Evolutionary conservation across 2,329 filamentous ascomycete species (phyloP).

Genomic region (Rutstroemia sp.): DNA sequence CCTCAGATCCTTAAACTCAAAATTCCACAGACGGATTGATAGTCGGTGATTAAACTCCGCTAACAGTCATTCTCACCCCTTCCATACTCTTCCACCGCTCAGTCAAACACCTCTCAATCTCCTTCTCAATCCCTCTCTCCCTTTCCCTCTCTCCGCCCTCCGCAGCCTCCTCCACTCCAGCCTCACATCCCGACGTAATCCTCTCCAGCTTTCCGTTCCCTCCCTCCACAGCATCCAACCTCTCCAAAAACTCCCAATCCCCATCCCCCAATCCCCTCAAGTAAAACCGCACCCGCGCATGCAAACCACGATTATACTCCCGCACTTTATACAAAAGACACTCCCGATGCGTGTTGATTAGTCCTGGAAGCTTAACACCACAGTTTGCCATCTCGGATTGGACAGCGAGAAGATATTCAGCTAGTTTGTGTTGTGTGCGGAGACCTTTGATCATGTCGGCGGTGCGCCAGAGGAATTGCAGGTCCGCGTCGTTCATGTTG

Average conservation of each 20-base stretch:
- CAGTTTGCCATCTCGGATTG: not conserved
- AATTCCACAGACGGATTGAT: no score
- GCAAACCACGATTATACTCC: not conserved
- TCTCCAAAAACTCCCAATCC: not conserved
- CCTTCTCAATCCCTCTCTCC: not conserved
- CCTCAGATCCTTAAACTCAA: no score
- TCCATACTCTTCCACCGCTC: not conserved
- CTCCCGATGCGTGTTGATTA: not conserved
- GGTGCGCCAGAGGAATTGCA: not conserved
- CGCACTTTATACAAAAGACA: not conserved
- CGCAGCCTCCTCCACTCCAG: not conserved
- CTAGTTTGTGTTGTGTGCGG: not conserved
- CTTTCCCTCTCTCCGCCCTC: not conserved
- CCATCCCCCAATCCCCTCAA: not conserved
- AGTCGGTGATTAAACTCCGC: no score
- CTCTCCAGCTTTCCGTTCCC: not conserved
- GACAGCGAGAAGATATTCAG: not conserved
- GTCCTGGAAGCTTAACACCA: not conserved
- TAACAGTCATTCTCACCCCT: not conserved
- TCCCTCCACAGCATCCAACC: not conserved
- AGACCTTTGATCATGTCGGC: not conserved
- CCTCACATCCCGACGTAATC: not conserved
- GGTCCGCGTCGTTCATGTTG: not conserved
- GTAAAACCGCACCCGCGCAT: not conserved
- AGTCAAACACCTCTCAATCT: not conserved